Base-by-base conservation (phyloP, 2,329 filamentous ascomycete genomes). In the Phialophora verrucosa region DNA sequence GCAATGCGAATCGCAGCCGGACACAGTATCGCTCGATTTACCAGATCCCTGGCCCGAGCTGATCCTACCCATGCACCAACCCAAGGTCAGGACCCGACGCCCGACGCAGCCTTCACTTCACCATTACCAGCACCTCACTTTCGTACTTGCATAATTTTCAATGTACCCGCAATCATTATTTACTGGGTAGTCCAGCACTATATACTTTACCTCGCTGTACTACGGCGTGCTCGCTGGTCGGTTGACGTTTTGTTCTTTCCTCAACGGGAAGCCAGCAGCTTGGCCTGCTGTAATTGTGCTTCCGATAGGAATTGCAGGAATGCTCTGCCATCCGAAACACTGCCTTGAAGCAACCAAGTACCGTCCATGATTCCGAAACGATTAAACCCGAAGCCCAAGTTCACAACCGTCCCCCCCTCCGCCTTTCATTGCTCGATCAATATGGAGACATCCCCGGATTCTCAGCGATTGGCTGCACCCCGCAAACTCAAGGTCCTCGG, bases 401-500 rank as follows among this genome's bases (percentile, higher is more conserved):
- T 11, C 25, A 23, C 49, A 51, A 4, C 12, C 25, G 5, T 51
- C 3, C 20, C 20, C 49, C 20, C 25, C 49, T 51, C 49, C 12
- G 49, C 10, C 2, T 51, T 51, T 51, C 25, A 29, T 51, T 51
- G 25, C 49, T 51, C 20, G 49, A 14, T 29, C 49, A 12, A 25
- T 10, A 51, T 29, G 49, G 20, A 51, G 25, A 51, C 49, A 27
- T 12, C 49, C 49, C 8, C 14, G 49, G 25, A 51, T 51, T 12
- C 25, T 51, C 3, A 35, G 49, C 49, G 49, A 51, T 51, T 51
- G 49, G 49, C 49, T 27, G 49, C 49, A 51, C 49, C 49, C 49
- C 49, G 49, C 49, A 51, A 51, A 51, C 12, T 23, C 3, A 25
- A 25, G 42, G 17, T 55, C 50, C 61, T 59, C 57, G 57, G 57